phyloP scores from a whole-genome alignment of 2,329 filamentous ascomycete species.

The Xylaria sp. region DNA sequence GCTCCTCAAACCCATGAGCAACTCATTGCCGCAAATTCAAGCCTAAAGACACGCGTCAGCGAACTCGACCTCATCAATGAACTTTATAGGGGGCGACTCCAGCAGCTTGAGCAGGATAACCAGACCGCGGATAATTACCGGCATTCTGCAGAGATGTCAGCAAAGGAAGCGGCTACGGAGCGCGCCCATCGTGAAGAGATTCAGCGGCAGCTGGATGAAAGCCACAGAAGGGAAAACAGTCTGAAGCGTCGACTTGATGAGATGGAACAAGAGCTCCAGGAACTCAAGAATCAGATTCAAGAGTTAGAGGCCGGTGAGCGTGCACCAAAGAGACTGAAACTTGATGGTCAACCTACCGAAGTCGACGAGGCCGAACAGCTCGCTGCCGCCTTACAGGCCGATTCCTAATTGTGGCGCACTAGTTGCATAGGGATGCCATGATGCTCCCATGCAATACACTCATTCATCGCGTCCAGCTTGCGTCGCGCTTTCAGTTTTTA shows the following conservation, averaged over 20 bases:
- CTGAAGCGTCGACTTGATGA: conserved; percentile 80
- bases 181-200: conserved; percentile 50
- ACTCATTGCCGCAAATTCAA: conserved; percentile 72
- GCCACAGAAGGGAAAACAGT: conserved; percentile 71
- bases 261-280: conserved; percentile 53
- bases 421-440: conserved; percentile 1
- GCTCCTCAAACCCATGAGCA: conserved; percentile 74
- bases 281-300: conserved; percentile 29
- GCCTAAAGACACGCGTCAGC: conserved; percentile 88
- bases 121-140: conserved; percentile 53
- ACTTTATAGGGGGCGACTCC: conserved; percentile 69
- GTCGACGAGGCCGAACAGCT: conserved; percentile 21
- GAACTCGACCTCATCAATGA: conserved; percentile 95
- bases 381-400: conserved; percentile 23
- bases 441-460: conserved; percentile 12
- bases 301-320: conserved; percentile 26
- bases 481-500: background rate
- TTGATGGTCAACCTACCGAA: conserved; percentile 19
- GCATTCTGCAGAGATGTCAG: conserved; percentile 47
- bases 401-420: conserved; percentile 14
- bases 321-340: conserved; percentile 25
- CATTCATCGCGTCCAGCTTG: background rate
- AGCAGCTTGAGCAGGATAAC: conserved; percentile 73
- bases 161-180: conserved; percentile 52
- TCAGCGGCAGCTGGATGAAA: conserved; percentile 63